Evolutionary conservation across 1,284 basidiomycete genomes (phyloP), one percentile per base, ranked within the genome.

Genomic region (Sanghuangporus baumii): DNA sequence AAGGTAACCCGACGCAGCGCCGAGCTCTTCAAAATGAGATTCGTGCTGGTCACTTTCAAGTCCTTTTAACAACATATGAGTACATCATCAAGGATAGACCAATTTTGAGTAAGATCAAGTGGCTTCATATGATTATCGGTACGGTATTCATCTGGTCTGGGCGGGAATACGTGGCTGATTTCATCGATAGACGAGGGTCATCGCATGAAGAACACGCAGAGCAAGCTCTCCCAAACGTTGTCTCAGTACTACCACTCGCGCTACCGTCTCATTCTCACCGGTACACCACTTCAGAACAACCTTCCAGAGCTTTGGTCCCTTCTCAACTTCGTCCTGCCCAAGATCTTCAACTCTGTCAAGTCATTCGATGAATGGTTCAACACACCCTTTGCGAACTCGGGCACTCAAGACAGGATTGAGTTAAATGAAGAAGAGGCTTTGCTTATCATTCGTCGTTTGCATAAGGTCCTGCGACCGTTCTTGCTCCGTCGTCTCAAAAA

Each of bases 301-400:
- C 85, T 99, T 43, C 96, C 97, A 12, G 97, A 99, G 76, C 79
- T 99, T 47, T 99, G 97, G 97, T 88, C 97, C 1, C 81, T 99
- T 62, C 91, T 99, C 74, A 99, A 99, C 76, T 99, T 99, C 73
- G 96, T 96, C 55, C 81, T 99, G 18, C 97, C 97, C 23, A 98
- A 95, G 78, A 90, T 99, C 72, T 99, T 99, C 84, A 99, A 99
- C 79, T 99, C 96, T 3, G 96, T 98, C 69, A 98, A 98, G 76
- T 97, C 95, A 54, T 99, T 99, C 73, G 97, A 99, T 72, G 97
- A 99, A 74, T 99, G 97, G 97, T 99, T 99, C 83, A 99, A 99
- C 78, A 98, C 96, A 2, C 97, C 97, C 0, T 99, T 99, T 69
- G 96, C 97, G 66, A 98, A 96, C 76, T 95, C 96, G 16, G 96